Evolutionary conservation across 2,329 filamentous ascomycete species (phyloP), one percentile per base, ranked within the genome.

Genomic region (Sporothrix inflata): DNA sequence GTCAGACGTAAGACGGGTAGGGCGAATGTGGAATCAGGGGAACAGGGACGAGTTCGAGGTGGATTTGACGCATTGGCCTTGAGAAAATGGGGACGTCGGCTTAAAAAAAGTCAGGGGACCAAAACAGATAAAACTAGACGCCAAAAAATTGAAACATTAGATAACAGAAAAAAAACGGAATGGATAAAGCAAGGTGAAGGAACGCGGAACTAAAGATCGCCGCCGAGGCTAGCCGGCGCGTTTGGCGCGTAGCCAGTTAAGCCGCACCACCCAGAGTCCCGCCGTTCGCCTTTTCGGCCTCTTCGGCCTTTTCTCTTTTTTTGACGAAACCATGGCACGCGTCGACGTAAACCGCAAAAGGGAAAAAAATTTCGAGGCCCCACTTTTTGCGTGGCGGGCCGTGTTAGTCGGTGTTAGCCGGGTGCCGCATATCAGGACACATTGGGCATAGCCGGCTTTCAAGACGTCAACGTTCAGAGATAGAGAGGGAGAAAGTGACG

Each of bases 191-290:
- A 67, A 51, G 12, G 57, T 63, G 34, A 21, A 34, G 12, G 24
- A 38, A 24, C 16, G 65, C 65, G 42, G 65, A 49, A 67, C 27
- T 24, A 67, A 27, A 27, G 42, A 30, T 34, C 24, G 27, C 19
- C 65, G 65, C 65, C 65, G 65, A 67, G 45, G 45, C 65, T 67
- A 67, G 65, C 65, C 65, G 65, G 45, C 12, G 19, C 16, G n/a
- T 21, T 4, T 61, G 27, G 65, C 45, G 24, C 30, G 65, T 49
- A 5, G 55, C 38, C 42, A 21, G 19, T 53, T 53, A 51, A 67
- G 27, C 63, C 63, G 27, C 45, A n/a, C 57, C 19, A 30, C 30
- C 14, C n/a, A 19, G 21, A 34, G 14, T 34, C 27, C 27, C 21
- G n/a, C 34, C 38, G 60, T 24, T 38, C 14, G 19, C 55, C n/a